phyloP scores from a whole-genome alignment of 208 protist species.

The Lotmaria passim region DNA sequence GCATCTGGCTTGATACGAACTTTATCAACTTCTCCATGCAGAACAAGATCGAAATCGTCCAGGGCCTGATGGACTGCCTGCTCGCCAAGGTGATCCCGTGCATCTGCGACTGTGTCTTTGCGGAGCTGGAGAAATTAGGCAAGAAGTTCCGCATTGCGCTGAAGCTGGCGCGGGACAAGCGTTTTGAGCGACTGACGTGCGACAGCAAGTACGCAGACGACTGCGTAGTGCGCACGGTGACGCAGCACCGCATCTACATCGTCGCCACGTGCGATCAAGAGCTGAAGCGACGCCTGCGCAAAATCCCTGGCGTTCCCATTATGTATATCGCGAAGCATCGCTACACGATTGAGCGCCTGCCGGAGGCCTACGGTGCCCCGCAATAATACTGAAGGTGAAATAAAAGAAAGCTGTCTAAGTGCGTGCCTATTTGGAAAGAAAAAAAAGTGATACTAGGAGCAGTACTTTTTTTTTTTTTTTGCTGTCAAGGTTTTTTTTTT shows the following conservation, averaged over 20 bases:
- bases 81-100: constrained; percentile 98
- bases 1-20: constrained; percentile 99
- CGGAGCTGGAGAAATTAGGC: constrained; percentile 99
- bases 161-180: constrained; percentile 97
- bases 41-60: constrained; percentile 99
- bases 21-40: constrained; percentile 99
- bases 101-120: constrained; percentile 99
- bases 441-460: not conserved
- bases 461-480: not conserved
- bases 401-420: not conserved
- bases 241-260: constrained; percentile 92
- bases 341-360: constrained; percentile 98
- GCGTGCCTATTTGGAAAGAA: not conserved
- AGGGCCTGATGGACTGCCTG: constrained; percentile 98
- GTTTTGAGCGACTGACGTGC: constrained; percentile 97
- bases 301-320: constrained; percentile 99
- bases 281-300: constrained; percentile 97
- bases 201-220: constrained; percentile 99
- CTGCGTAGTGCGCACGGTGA: constrained; percentile 98
- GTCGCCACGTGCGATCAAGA: constrained; percentile 96
- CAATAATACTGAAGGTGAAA: constrained; percentile 9
- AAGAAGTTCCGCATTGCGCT: constrained; percentile 94
- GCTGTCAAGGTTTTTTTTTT: not conserved
- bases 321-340: constrained; percentile 97
- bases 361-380: constrained; percentile 93